A percentile compares a stretch with the other conserved stretches of the same genome.
phyloP scores from a whole-genome alignment of 2,329 filamentous ascomycete genomes.

The Botryosphaeria dothidea region DNA sequence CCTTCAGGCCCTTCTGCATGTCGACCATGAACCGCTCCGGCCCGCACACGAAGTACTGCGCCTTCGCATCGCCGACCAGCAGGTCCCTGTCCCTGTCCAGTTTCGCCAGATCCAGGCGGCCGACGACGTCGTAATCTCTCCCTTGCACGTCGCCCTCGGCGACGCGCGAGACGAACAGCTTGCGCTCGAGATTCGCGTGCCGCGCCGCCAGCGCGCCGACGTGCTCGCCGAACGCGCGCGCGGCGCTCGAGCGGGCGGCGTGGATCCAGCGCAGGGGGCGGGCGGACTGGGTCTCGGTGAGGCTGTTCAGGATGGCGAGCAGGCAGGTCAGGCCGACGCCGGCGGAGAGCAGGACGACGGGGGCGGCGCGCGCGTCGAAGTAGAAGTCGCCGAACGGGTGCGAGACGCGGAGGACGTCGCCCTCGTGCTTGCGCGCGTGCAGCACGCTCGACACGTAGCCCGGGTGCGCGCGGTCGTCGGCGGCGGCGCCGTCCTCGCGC shows the following conservation, averaged over 20 bases:
- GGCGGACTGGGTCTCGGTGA: slow-evolving; percentile 45
- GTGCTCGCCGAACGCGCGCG: slow-evolving; percentile 58
- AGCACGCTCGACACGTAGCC: slow-evolving; percentile 71
- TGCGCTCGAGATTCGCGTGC: slow-evolving; percentile 49
- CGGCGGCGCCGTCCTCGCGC: slow-evolving; percentile 46
- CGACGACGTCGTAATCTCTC: slow-evolving; percentile 60
- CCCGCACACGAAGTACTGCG: slow-evolving; percentile 73
- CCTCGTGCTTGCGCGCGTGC: slow-evolving; percentile 61
- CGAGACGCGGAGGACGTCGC: slow-evolving; percentile 64
- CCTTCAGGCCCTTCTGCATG: slow-evolving; percentile 54
- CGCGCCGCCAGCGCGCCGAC: slow-evolving; percentile 47
- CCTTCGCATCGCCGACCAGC: slow-evolving; percentile 53
- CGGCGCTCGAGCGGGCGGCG: slow-evolving; percentile 52
- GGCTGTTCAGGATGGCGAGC: slow-evolving; percentile 63
- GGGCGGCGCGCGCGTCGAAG: slow-evolving; percentile 50
- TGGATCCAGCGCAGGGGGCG: slow-evolving; percentile 62
- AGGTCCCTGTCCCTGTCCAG: slow-evolving; percentile 57
- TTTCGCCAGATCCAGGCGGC: slow-evolving; percentile 60
- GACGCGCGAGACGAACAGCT: slow-evolving; percentile 61
- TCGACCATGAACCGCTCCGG: slow-evolving; percentile 70
- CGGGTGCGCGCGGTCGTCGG: slow-evolving; percentile 51
- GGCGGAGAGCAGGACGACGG: slow-evolving; percentile 66
- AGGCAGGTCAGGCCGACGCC: slow-evolving; percentile 70
- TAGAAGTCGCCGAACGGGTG: slow-evolving; percentile 66
- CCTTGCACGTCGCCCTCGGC: slow-evolving; percentile 48